Evolutionary conservation across 768 basidiomycete species (phyloP), one percentile per base, ranked within the genome.

Genomic region (Boletus coccyginus): DNA sequence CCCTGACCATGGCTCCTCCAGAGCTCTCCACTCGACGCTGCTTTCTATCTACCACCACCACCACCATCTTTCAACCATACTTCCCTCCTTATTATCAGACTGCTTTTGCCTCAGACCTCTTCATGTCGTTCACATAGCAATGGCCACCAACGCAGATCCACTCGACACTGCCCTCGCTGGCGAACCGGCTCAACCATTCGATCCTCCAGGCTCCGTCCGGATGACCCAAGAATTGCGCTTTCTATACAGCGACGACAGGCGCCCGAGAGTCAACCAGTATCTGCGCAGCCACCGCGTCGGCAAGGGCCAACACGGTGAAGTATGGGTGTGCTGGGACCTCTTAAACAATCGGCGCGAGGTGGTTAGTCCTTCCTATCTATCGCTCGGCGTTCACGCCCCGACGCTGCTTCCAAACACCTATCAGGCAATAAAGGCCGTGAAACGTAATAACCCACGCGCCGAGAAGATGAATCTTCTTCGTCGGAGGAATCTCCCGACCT

Each of bases 261-360:
- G 70, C 11, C 70, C 70, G 42, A 82, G 86, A 74, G 72, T 97
- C 62, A 98, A 98, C 76, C 90, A 95, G 72, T 98, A 96, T 71
- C 76, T 85, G 46, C 84, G 94, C 54, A 77, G 86, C 51, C 78
- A 80, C 53, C 82, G 82, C 65, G 85, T 97, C 21, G 95, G 95
- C 21, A 83, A 81, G 55, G 95, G 95, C 13, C 90, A 92, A 67
- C 94, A 97, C 66, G 95, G 95, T 46, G 85, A 88, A 66, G 95
- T 98, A 58, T 90, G 85, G 73, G 77, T 89, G 5, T 92, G 90
- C 35, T 80, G 66, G 67, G 81, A 83, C 71, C 77, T 71, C 68
- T 74, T 62, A 62, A 68, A 64, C 65, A 77, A 70, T 67, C 75
- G 80, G 68, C 75, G 81, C 77, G 67, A 72, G 81, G 69, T 80